Conservation (phyloP, 1,284 basidiomycete genomes). For the Cutaneotrichosporon sp. region DNA sequence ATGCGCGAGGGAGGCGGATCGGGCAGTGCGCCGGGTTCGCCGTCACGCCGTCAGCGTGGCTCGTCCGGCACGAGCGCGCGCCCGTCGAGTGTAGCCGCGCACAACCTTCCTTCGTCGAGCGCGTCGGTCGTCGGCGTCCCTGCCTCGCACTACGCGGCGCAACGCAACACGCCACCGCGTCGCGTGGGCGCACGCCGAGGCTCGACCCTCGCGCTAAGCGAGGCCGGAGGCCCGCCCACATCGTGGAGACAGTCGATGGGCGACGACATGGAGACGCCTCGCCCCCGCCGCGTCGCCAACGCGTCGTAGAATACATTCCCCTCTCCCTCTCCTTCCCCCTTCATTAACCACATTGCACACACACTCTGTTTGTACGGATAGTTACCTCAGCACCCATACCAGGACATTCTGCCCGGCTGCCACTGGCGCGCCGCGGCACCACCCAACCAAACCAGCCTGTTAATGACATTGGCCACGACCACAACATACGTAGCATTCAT, state of each 20-base stretch:
- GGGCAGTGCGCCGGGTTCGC: constrained; percentile 2
- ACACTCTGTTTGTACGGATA: background rate
- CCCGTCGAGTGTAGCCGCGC: constrained; percentile 3
- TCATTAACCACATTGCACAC: background rate
- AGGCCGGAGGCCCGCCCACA: constrained; percentile 9
- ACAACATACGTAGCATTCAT: background rate
- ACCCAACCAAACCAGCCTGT: background rate
- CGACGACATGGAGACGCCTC: constrained; percentile 7
- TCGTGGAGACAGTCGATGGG: constrained; percentile 9
- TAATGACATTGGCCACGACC: background rate
- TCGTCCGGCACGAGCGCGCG: constrained; percentile 7
- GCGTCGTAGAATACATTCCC: constrained; percentile 4
- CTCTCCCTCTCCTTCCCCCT: background rate
- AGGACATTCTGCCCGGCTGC: background rate
- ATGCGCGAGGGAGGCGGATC: constrained; percentile 1
- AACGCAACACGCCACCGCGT: constrained; percentile 1
- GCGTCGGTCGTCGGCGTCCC: constrained; percentile 2
- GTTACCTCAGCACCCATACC: constrained; percentile 2
- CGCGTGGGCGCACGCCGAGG: constrained; percentile 5
- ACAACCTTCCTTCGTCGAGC: background rate
- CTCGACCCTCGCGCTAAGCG: constrained; percentile 8
- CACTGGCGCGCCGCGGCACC: background rate
- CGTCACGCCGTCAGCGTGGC: constrained; percentile 6
- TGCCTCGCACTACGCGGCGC: background rate
- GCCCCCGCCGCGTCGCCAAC: constrained; percentile 15